phyloP scores from a whole-genome alignment of 1,139 yeast genomes.

The Hyphopichia khmerensis region DNA sequence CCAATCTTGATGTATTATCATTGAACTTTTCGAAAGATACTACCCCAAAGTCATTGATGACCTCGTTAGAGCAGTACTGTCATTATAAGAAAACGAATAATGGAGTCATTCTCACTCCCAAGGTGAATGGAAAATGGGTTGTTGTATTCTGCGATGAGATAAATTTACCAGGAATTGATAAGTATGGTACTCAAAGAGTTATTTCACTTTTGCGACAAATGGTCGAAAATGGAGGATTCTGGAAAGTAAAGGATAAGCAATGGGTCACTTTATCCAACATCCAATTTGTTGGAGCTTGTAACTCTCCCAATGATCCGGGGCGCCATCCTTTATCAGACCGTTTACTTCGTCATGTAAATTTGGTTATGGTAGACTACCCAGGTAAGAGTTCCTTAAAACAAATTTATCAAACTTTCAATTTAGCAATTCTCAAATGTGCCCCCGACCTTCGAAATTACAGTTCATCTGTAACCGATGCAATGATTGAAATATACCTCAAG shows the following conservation, averaged over 20 bases:
- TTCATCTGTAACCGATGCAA: constrained; percentile 56
- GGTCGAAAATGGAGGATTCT: constrained; percentile 74
- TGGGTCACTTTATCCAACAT: constrained; percentile 72
- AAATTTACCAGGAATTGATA: constrained; percentile 73
- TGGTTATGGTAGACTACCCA: constrained; percentile 82
- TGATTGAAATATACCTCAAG: constrained; percentile 59
- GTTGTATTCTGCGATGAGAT: constrained; percentile 92
- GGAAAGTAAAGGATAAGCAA: constrained; percentile 57
- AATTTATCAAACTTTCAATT: constrained; percentile 62
- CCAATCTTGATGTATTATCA: constrained; percentile 60
- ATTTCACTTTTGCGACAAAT: constrained; percentile 77
- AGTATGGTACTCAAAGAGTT: constrained; percentile 74
- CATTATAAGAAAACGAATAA: constrained; percentile 52
- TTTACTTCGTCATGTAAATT: constrained; percentile 65
- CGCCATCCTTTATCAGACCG: constrained; percentile 60
- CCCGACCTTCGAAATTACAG: constrained; percentile 63
- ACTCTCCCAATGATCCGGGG: constrained; percentile 83
- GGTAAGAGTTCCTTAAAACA: constrained; percentile 59
- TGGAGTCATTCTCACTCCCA: constrained; percentile 61
- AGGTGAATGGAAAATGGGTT: constrained; percentile 64
- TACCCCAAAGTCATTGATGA: constrained; percentile 58
- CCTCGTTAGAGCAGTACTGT: constrained; percentile 73
- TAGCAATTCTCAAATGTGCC: constrained; percentile 58
- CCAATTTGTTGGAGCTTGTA: constrained; percentile 93
- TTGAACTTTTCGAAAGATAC: constrained; percentile 87